Evolutionary conservation across 176 grass and related monocot species (phyloP).

Genomic region (Luzula sylvatica): DNA sequence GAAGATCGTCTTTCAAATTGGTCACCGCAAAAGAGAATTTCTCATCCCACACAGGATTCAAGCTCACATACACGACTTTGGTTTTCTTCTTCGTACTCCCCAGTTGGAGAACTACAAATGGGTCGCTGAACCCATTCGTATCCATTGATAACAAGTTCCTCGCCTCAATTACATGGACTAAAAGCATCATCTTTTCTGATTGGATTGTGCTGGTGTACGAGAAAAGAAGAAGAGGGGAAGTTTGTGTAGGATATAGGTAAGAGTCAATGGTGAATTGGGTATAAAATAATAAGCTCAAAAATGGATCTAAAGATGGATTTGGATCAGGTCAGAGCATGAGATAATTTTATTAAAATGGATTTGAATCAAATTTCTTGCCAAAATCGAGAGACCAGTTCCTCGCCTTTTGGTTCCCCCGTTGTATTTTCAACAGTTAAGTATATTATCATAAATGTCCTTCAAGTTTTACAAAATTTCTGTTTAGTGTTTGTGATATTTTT

Average conservation of each 20-base stretch:
- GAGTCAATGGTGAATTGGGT: too few species aligned
- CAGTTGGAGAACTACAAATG: constrained; percentile 69
- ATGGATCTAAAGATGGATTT: too few species aligned
- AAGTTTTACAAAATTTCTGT: too few species aligned
- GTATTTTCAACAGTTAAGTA: too few species aligned
- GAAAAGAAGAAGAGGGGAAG: neutral
- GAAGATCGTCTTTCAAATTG: constrained; percentile 57
- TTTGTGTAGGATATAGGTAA: neutral
- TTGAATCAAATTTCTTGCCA: too few species aligned
- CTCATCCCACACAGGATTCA: constrained; percentile 92
- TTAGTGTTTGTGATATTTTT: too few species aligned
- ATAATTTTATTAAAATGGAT: too few species aligned
- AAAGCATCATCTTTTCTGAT: constrained; percentile 50
- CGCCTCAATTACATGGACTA: constrained; percentile 61
- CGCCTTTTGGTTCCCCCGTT: too few species aligned
- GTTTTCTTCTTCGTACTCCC: constrained; percentile 69
- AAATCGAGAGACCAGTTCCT: too few species aligned
- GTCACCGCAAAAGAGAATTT: constrained; percentile 62
- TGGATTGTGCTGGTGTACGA: neutral
- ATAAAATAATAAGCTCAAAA: too few species aligned
- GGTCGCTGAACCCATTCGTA: constrained; percentile 68
- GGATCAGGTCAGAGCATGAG: too few species aligned
- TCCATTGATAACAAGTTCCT: constrained; percentile 60
- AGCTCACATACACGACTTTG: constrained; percentile 67
- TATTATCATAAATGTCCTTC: too few species aligned